Evolutionary conservation across 2,329 filamentous ascomycete genomes (phyloP).

Genomic region (Keithomyces neogunnii): DNA sequence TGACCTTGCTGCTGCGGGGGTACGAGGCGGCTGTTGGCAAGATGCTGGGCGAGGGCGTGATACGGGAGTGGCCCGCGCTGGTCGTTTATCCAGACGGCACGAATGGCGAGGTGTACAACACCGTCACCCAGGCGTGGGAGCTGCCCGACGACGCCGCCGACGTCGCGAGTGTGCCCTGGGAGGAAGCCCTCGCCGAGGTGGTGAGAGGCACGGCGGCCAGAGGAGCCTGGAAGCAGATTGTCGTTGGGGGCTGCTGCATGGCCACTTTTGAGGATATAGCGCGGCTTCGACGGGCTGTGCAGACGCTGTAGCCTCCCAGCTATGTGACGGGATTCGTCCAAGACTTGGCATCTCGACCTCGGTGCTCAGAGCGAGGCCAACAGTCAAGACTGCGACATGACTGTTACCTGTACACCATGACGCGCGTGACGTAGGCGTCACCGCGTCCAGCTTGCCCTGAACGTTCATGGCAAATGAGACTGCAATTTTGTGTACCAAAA

Average conservation of each 20-base stretch:
- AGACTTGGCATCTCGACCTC: too few relatives aligned
- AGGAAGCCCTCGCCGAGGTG: constrained; percentile 31
- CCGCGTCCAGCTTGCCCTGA: too few relatives aligned
- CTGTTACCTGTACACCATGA: too few relatives aligned
- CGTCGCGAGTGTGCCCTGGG: constrained; percentile 31
- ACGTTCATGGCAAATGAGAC: too few relatives aligned
- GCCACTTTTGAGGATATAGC: constrained; percentile 28
- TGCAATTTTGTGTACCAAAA: too few relatives aligned
- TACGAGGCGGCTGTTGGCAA: constrained; percentile 41
- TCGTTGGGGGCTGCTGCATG: constrained; percentile 48
- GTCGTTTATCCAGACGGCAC: constrained; percentile 64
- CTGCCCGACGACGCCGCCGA: constrained; percentile 19
- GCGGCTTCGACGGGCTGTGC: constrained; percentile 16
- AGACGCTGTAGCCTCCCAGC: background rate
- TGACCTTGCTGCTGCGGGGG: constrained; percentile 43
- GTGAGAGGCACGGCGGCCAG: constrained; percentile 27
- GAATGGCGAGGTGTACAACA: constrained; percentile 60
- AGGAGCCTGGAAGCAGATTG: constrained; percentile 34
- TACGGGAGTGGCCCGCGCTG: constrained; percentile 39
- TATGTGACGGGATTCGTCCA: too few relatives aligned
- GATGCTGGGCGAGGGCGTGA: constrained; percentile 25
- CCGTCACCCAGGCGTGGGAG: constrained; percentile 52
- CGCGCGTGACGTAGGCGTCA: too few relatives aligned
- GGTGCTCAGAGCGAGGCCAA: too few relatives aligned
- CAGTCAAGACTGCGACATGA: too few relatives aligned